Evolutionary conservation across 192 early-diverging fungal species (phyloP).

Genomic region (Coemansia sp.): DNA sequence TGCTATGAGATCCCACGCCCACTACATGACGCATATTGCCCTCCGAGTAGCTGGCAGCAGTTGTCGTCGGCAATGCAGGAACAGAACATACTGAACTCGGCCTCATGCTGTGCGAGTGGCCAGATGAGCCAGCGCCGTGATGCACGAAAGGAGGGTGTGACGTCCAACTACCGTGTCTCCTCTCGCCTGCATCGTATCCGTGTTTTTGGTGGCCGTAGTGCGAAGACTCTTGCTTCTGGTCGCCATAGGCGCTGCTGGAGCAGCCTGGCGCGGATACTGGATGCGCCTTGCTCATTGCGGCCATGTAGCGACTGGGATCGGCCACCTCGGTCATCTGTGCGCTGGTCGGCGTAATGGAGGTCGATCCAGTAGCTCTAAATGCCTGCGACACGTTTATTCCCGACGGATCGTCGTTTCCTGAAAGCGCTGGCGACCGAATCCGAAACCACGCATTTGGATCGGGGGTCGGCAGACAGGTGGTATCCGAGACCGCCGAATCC

Average conservation of each 20-base stretch:
- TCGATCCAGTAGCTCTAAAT: slow-evolving; percentile 16
- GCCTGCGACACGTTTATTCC: too few species aligned
- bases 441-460: slow-evolving; percentile 49
- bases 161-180: too few species aligned
- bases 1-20: neutral
- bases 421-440: slow-evolving; percentile 29
- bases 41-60: neutral
- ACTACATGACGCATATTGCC: neutral
- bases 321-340: slow-evolving; percentile 20
- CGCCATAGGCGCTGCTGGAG: slow-evolving; percentile 9
- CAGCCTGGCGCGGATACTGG: too few species aligned
- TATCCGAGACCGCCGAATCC: too few species aligned
- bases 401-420: neutral
- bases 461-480: slow-evolving; percentile 46
- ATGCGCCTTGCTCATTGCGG: too few species aligned
- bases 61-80: slow-evolving; percentile 7
- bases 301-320: too few species aligned
- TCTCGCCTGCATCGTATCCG: too few species aligned
- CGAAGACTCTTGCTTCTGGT: slow-evolving; percentile 5
- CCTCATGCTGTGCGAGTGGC: slow-evolving; percentile 2
- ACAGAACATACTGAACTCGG: slow-evolving; percentile 39
- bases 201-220: slow-evolving; percentile 6
- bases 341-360: slow-evolving; percentile 38
- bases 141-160: too few species aligned
- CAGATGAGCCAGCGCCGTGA: neutral